phyloP scores from a whole-genome alignment of 176 grass and related monocot genomes.

The Bolboschoenus planiculmis region DNA sequence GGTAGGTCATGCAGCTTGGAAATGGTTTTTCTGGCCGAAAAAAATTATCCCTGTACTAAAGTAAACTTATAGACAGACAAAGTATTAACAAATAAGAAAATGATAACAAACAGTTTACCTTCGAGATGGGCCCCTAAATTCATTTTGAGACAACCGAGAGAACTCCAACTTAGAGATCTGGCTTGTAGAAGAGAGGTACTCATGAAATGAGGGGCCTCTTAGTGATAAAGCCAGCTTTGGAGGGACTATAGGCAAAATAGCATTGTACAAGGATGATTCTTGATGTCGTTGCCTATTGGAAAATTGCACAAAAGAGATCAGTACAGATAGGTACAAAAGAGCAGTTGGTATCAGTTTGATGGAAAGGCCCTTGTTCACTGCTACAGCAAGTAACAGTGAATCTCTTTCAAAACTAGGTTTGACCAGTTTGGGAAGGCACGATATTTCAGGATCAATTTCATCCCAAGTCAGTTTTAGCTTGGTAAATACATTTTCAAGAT shows the following conservation, averaged over 20 bases:
- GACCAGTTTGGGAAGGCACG: neutral
- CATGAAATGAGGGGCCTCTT: conserved; percentile 64
- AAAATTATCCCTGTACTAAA: neutral
- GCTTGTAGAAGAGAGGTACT: conserved; percentile 67
- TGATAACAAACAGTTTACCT: conserved; percentile 34
- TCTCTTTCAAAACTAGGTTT: neutral
- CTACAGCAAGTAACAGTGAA: neutral
- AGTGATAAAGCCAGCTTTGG: conserved; percentile 56
- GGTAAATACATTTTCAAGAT: neutral
- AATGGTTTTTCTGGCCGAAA: neutral
- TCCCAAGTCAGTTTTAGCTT: neutral
- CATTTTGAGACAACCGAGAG: conserved; percentile 46
- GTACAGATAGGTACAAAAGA: neutral
- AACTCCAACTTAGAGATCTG: conserved; percentile 69
- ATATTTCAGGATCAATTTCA: neutral
- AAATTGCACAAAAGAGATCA: neutral
- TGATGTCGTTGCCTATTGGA: conserved; percentile 40
- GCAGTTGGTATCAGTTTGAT: neutral
- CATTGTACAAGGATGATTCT: conserved; percentile 38
- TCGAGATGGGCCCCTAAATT: conserved; percentile 26
- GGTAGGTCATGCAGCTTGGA: neutral
- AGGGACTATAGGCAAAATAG: conserved; percentile 50
- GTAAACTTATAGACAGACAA: neutral
- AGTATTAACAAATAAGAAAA: neutral
- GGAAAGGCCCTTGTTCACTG: neutral